Base-by-base conservation (phyloP, 2,329 filamentous ascomycete species). In the Polytolypa hystricis region DNA sequence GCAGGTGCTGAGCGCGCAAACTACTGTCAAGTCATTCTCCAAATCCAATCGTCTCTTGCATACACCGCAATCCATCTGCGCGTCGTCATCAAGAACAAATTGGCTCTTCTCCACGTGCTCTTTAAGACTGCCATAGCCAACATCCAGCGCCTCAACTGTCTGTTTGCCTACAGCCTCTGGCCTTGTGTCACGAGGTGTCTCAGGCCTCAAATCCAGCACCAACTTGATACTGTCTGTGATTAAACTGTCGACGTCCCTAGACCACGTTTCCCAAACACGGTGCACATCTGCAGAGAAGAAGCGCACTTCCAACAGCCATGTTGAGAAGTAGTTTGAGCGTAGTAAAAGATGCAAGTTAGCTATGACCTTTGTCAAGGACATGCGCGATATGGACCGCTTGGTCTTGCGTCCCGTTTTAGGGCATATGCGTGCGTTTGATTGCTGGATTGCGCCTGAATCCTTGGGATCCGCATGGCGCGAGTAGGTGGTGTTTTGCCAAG, bases 311-410 rank as follows among this genome's bases (percentile, higher is more conserved):
- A 98, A 65, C 14, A 89, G 89, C 89, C 86, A 94, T 30, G 77
- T 67, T 11, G 68, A 65, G 54, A 96, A 96, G 56, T 84, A 91
- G 2, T 75, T 71, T 2, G 86, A 82, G 1, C 81, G 72, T 1
- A 93, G 69, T 1, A 98, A 67, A 2, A 91, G 66, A 54, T 94
- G 83, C 17, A 96, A 58, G 49, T 93, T 91, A 3, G 80, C 79
- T 18, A 96, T 56, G 26, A 84, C 70, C 3, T 81, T 81, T 16
- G 64, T 70, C 30, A 94, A 55, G 11, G 70, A 80, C 19, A 70
- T 66, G 2, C 62, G 57, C 5, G 80, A 77, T 19, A 74, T 67
- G 30, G 64, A 71, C 3, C 74, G 71, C 8, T 73, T 49, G 15
- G 57, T 54, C 28, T 49, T 50, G 27, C 61, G 63, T 18, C 60